A percentile compares a stretch with the other conserved stretches of the same genome.
Evolutionary conservation across 768 basidiomycete genomes (phyloP).

Genomic region (Mycena kentingensis): DNA sequence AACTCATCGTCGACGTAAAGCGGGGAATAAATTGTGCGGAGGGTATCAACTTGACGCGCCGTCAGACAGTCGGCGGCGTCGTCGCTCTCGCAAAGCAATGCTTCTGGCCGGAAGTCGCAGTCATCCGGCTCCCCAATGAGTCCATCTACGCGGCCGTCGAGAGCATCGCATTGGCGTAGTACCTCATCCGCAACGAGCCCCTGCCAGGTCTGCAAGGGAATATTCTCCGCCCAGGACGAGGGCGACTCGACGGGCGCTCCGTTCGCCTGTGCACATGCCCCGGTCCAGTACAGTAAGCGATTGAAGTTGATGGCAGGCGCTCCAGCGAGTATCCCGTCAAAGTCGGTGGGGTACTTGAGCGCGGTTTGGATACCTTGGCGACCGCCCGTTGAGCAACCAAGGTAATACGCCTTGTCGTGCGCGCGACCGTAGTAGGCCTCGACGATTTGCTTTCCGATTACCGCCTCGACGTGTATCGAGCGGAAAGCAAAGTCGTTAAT

Average conservation of each 20-base stretch:
- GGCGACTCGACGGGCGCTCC: constrained; percentile 17
- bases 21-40: constrained; percentile 26
- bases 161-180: constrained; percentile 9
- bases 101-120: constrained; percentile 27
- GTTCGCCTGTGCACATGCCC: neutral
- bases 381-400: constrained; percentile 32
- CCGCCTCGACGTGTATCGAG: constrained; percentile 26
- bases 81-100: constrained; percentile 19
- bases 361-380: constrained; percentile 29
- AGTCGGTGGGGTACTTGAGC: constrained; percentile 29
- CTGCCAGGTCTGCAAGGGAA: constrained; percentile 22
- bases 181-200: constrained; percentile 23
- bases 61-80: constrained; percentile 17
- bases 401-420: constrained; percentile 28
- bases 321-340: constrained; percentile 31
- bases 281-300: constrained; percentile 12
- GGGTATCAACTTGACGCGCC: constrained; percentile 21
- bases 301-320: constrained; percentile 26
- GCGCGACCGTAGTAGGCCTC: constrained; percentile 26
- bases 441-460: constrained; percentile 30
- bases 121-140: constrained; percentile 28
- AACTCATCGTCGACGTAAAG: constrained; percentile 20
- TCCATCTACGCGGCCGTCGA: constrained; percentile 28
- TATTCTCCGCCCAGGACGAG: constrained; percentile 15
- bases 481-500: constrained; percentile 30